Evolutionary conservation across 345 rosid genomes (phyloP), one percentile per base, ranked within the genome.

Genomic region (Durio zibethinus): DNA sequence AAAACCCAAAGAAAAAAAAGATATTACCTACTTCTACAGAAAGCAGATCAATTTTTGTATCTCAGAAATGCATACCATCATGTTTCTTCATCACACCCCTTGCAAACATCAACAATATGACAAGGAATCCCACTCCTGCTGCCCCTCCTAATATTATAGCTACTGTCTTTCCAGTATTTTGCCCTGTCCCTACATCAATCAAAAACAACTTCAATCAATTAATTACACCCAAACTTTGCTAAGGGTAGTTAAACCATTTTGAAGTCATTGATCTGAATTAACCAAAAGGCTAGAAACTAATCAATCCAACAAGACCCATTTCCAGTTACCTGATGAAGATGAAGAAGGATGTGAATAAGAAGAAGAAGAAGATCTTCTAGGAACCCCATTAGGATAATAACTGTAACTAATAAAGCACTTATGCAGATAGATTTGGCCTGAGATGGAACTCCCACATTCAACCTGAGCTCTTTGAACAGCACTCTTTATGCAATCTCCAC

Each of bases 111-210:
- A 93, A 83, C 76, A 90, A 89, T 72, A 93, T 96, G 63, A 96
- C 91, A 77, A 96, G 83, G 80, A 96, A 96, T 50, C 93, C 98
- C 29, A 96, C 91, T 64, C 89, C 97, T 75, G 93, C 97, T 60
- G 93, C 95, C 74, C 99, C 98, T 85, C 99, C 99, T 69, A 96
- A 76, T 84, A 96, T 92, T 78, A 96, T 93, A 81, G 99, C 99
- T 89, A 93, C 99, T 15, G 98, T 92, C 87, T 90, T 96, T 29
- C 95, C 95, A 56, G 98, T 83, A 72, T 80, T 90, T 74, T 85
- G 91, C 79, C 90, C 92, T 77, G 93, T 76, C 73, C 86, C 89
- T 85, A 59, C 79, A 78, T 67, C 83, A 69, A 43, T 82, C 79
- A 77, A 62, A 60, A 48, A 36, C 53, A 79, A 33, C 25, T 60